These are phyloP conservation scores for Setomelanomma holmii DNA, from an alignment of 2,329 filamentous ascomycete species.

Conservation along the genomic window DNA sequence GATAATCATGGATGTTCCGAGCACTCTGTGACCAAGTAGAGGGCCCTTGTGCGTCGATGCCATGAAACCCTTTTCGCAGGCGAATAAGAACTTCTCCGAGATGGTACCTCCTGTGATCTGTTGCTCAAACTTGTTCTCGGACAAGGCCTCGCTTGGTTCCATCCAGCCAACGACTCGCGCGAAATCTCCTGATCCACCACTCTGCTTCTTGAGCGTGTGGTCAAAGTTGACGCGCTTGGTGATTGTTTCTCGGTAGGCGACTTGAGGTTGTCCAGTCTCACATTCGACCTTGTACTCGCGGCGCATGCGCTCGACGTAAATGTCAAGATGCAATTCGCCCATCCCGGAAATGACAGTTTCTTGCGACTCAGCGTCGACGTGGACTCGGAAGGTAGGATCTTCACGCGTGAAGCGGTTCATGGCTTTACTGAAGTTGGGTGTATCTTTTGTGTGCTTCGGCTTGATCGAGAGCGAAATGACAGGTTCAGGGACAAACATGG, in stretches of 20 bases:
- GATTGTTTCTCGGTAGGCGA: slow-evolving; percentile 96
- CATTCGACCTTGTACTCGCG: slow-evolving; percentile 97
- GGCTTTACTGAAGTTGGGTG: slow-evolving; percentile 94
- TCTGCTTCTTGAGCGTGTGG: slow-evolving; percentile 93
- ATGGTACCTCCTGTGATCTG: slow-evolving; percentile 90
- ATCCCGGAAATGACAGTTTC: slow-evolving; percentile 99
- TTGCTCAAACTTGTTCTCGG: slow-evolving; percentile 83
- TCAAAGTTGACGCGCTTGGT: slow-evolving; percentile 82
- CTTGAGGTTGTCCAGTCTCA: slow-evolving; percentile 92
- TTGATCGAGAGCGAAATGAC: slow-evolving; percentile 98
- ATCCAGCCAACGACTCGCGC: slow-evolving; percentile 91
- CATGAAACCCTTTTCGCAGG: slow-evolving; percentile 94
- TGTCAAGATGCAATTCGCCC: slow-evolving; percentile 95
- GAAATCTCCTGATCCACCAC: slow-evolving; percentile 93
- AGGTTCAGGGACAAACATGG: slow-evolving; percentile 97
- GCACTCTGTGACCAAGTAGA: slow-evolving; percentile 88
- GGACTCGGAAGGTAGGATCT: slow-evolving; percentile 95
- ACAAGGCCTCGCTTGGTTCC: slow-evolving; percentile 78
- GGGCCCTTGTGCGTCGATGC: slow-evolving; percentile 84
- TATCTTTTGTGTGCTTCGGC: slow-evolving; percentile 91
- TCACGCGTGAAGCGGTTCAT: slow-evolving; percentile 99
- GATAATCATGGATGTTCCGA: slow-evolving; percentile 88
- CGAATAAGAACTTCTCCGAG: slow-evolving; percentile 92
- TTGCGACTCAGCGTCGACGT: slow-evolving; percentile 88
- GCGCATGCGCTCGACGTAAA: slow-evolving; percentile 96